phyloP scores from a whole-genome alignment of 2,329 filamentous ascomycete genomes.

The Coniochaeta sp. region DNA sequence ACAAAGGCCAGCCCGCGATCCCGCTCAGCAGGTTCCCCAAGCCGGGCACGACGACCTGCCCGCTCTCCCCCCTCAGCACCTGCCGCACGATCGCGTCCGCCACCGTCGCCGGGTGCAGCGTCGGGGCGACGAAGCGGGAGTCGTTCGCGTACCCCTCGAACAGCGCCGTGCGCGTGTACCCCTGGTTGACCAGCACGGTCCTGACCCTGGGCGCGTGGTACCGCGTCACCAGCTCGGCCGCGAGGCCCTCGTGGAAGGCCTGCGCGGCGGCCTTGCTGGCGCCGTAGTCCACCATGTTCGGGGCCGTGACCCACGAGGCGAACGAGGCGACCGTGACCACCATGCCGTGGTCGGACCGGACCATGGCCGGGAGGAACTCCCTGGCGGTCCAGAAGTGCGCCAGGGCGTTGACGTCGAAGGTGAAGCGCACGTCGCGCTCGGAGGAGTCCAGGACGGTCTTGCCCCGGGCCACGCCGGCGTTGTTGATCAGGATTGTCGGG shows the following conservation, averaged over 20 bases:
- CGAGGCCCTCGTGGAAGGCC: slow-evolving; percentile 60
- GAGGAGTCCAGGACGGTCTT: slow-evolving; percentile 52
- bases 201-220: slow-evolving; percentile 58
- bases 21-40: slow-evolving; percentile 31
- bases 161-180: slow-evolving; percentile 53
- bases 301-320: slow-evolving; percentile 52
- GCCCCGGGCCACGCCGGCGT: slow-evolving; percentile 57
- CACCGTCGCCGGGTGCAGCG: slow-evolving; percentile 53
- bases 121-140: slow-evolving; percentile 40
- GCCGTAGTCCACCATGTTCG: slow-evolving; percentile 61
- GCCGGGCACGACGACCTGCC: slow-evolving; percentile 46
- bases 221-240: slow-evolving; percentile 46
- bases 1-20: slow-evolving; percentile 50
- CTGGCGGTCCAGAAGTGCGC: slow-evolving; percentile 60
- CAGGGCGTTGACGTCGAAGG: slow-evolving; percentile 64
- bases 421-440: slow-evolving; percentile 53
- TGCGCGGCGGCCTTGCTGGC: slow-evolving; percentile 59
- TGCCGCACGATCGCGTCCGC: slow-evolving; percentile 55
- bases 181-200: slow-evolving; percentile 59
- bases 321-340: slow-evolving; percentile 62
- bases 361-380: slow-evolving; percentile 61
- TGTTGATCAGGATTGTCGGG: slow-evolving; percentile 66
- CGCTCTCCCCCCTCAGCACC: slow-evolving; percentile 49
- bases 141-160: slow-evolving; percentile 48
- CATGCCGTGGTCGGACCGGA: slow-evolving; percentile 58